These are phyloP conservation scores for Petunia hybrid DNA, from an alignment of 305 asterid genomes.

Conservation along the genomic window DNA sequence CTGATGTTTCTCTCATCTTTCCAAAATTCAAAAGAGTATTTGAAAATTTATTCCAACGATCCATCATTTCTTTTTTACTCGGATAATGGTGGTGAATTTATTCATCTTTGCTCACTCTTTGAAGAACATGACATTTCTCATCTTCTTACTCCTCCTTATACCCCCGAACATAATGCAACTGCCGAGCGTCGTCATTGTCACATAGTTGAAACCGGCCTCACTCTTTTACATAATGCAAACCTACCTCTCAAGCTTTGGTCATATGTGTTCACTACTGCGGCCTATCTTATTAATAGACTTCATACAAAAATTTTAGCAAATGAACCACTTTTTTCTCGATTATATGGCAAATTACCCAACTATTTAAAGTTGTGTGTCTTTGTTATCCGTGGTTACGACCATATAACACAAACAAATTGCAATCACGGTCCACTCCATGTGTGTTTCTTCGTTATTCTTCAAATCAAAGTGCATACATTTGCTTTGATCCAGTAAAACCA, in stretches of 20 bases:
- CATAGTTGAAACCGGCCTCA: neutral
- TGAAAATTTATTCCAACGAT: neutral
- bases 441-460: no score
- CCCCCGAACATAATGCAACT: conserved; percentile 18
- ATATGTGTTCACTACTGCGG: neutral
- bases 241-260: neutral
- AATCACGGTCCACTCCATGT: no score
- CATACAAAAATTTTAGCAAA: no score
- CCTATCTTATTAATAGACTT: no score
- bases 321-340: no score
- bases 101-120: neutral
- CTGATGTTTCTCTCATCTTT: neutral
- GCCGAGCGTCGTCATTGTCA: neutral
- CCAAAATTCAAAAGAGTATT: neutral
- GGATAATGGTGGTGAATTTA: neutral
- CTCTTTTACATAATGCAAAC: no score
- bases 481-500: no score
- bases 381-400: no score
- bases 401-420: no score
- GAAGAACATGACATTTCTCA: neutral
- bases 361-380: no score
- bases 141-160: conserved; percentile 7
- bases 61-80: neutral
- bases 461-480: no score
- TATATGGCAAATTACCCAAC: no score